phyloP scores from a whole-genome alignment of 164 flowering plant genomes.

The Vitis rupestris region DNA sequence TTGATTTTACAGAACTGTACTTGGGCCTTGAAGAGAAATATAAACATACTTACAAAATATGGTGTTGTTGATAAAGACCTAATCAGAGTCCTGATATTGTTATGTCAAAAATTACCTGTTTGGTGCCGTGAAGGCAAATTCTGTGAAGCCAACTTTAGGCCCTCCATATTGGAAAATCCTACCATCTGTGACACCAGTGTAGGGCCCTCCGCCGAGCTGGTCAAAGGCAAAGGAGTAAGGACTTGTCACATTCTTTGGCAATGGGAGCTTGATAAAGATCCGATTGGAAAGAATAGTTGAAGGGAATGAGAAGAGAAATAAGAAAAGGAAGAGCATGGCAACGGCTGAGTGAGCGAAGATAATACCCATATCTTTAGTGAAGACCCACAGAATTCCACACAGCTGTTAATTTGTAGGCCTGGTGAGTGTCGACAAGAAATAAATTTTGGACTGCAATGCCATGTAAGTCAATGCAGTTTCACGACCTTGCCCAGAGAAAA shows the following conservation, averaged over 20 bases:
- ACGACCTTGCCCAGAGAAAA: too few species aligned
- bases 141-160: slow-evolving; percentile 14
- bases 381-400: background rate
- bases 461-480: too few species aligned
- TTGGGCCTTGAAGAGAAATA: too few species aligned
- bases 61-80: too few species aligned
- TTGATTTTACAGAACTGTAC: too few species aligned
- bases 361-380: background rate
- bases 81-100: too few species aligned
- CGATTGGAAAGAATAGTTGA: background rate
- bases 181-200: slow-evolving; percentile 20
- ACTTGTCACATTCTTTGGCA: background rate
- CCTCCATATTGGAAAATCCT: slow-evolving; percentile 21
- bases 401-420: too few species aligned
- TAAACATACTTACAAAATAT: too few species aligned
- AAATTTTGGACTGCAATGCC: too few species aligned
- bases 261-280: background rate
- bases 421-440: too few species aligned
- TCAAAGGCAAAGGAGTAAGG: slow-evolving; percentile 4
- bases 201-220: slow-evolving; percentile 10
- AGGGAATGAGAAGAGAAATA: background rate
- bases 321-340: background rate
- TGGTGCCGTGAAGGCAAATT: slow-evolving; percentile 20
- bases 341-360: background rate
- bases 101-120: slow-evolving; percentile 8